These are phyloP conservation scores for Coix lacrymajobi DNA, from an alignment of 176 grass and related monocot genomes.

Conservation along the genomic window DNA sequence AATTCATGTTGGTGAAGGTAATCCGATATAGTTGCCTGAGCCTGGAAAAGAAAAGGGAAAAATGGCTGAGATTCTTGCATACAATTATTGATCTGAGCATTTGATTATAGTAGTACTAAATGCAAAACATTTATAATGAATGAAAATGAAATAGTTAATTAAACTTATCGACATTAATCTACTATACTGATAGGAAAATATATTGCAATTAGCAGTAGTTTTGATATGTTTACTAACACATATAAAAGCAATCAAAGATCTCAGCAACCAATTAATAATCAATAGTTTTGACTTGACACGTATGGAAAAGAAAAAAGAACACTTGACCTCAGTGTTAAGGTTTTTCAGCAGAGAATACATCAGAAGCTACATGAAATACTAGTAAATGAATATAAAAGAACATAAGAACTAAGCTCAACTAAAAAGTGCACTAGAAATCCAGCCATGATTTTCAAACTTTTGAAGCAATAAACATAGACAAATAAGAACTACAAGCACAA, in stretches of 20 bases:
- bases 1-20: slow-evolving; percentile 70
- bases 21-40: slow-evolving; percentile 63
- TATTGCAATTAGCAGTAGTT: neutral
- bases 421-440: neutral
- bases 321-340: neutral
- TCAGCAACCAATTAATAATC: neutral
- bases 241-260: neutral
- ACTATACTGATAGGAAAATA: neutral
- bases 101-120: neutral
- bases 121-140: neutral
- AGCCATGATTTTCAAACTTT: neutral
- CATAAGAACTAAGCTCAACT: slow-evolving; percentile 3
- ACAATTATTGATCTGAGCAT: neutral
- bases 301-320: neutral
- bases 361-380: neutral
- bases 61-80: neutral
- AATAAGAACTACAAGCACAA: slow-evolving; percentile 2
- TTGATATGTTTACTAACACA: neutral
- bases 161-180: neutral
- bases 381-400: slow-evolving; percentile 15
- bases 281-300: neutral
- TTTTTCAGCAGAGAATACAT: neutral
- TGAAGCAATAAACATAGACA: neutral
- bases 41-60: slow-evolving; percentile 56
- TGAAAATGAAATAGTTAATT: neutral